Evolutionary conservation across 2,329 filamentous ascomycete genomes (phyloP).

Genomic region (Tolypocladium guangdongense): DNA sequence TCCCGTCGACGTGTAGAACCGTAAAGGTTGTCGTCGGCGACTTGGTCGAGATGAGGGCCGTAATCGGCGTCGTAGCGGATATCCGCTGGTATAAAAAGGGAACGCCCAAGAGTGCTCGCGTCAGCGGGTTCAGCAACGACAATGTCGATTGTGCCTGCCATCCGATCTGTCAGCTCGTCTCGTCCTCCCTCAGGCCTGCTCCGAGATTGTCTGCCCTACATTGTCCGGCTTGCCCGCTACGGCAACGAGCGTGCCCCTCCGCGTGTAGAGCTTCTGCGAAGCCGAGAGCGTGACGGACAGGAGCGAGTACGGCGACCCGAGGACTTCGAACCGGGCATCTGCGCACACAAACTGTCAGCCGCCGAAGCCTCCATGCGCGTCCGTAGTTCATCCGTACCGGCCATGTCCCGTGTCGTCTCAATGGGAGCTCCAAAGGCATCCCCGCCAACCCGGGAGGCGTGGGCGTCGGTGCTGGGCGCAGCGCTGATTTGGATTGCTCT

Average conservation of each 20-base stretch:
- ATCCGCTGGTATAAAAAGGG: slow-evolving; percentile 93
- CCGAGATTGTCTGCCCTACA: slow-evolving; percentile 35
- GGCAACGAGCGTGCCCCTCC: slow-evolving; percentile 81
- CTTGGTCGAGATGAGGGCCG: slow-evolving; percentile 79
- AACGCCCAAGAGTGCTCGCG: slow-evolving; percentile 69
- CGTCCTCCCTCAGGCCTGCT: background rate
- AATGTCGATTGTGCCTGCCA: slow-evolving; percentile 75
- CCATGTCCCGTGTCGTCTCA: slow-evolving; percentile 33
- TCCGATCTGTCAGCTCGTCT: background rate
- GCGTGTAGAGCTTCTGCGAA: slow-evolving; percentile 86
- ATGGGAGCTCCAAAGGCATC: slow-evolving; percentile 45
- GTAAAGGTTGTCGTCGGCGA: slow-evolving; percentile 79
- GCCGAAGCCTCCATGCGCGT: background rate
- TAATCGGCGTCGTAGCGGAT: slow-evolving; percentile 77
- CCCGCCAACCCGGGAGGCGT: slow-evolving; percentile 35
- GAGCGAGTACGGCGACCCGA: slow-evolving; percentile 85
- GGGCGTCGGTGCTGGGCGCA: slow-evolving; percentile 45
- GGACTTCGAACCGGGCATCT: slow-evolving; percentile 93
- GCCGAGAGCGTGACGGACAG: slow-evolving; percentile 88
- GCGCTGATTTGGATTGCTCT: slow-evolving; percentile 53
- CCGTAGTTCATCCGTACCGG: slow-evolving; percentile 28
- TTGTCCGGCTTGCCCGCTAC: slow-evolving; percentile 86
- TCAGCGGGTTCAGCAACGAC: slow-evolving; percentile 73
- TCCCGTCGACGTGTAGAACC: slow-evolving; percentile 81
- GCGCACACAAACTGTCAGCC: background rate